Base-by-base conservation (phyloP, 2,329 filamentous ascomycete genomes). In the Fusarium sp. region DNA sequence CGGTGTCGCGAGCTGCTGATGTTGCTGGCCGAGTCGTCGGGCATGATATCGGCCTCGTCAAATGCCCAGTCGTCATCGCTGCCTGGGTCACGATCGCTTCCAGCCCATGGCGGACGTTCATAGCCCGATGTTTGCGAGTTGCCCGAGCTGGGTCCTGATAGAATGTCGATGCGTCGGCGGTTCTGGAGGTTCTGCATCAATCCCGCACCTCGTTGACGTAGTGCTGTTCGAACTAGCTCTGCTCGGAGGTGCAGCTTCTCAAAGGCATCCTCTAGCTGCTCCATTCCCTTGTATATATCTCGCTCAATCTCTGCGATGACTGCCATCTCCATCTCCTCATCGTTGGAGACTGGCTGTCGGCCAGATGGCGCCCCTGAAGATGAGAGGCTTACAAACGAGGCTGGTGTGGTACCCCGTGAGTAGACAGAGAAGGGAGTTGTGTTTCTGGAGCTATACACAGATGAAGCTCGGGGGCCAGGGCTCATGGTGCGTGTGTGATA, bases 261-360 rank as follows among this genome's bases (percentile, higher is more conserved):
- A 77, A 98, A 98, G 0, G 95, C 95, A 80, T 98, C 95, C 82
- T 98, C 96, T 27, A 98, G 89, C 0, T 91, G 92, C 84, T 98
- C 96, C 96, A 98, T 98, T 71, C 95, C 94, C 36, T 91, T 89
- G 83, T 96, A 98, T 67, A 98, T 97, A 79, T 98, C 95, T 8
- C 95, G 91, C 83, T 98, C 96, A 42, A 98, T 92, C 83, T 98
- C 96, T 9, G 95, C 95, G 7, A 98, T 88, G 1, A 94, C 93
- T 1, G 94, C 94, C 78, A 98, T 95, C 81, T 98, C 96, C 63
- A 94, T 94, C 79, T 98, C 96, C 82, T 98, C 96, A 80, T 98
- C 96, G 68, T 97, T 90, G 5, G 95, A 95, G 5, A 98, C 95
- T 3, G 91, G 87, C 47, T 89, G 87, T 16, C 88, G 85, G 66